phyloP scores from a whole-genome alignment of 768 basidiomycete species.

The Kwoniella dejecticola region DNA sequence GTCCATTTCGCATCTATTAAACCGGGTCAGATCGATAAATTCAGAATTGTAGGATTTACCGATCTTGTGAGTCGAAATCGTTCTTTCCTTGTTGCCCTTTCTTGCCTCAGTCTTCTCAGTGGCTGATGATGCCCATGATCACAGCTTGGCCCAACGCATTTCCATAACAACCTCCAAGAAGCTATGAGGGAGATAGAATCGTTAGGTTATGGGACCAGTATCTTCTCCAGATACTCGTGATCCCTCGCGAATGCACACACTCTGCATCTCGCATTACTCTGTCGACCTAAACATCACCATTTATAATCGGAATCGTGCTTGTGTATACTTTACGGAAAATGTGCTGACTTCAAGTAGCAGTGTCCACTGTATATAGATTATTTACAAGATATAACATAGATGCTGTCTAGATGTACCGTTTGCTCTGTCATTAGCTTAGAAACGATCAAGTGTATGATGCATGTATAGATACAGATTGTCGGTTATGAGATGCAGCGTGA shows the following conservation, averaged over 20 bases:
- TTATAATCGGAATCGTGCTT: neutral
- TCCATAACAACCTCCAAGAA: conserved; percentile 44
- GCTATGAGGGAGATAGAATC: conserved; percentile 48
- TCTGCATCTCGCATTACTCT: no score
- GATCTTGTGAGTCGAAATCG: conserved; percentile 39
- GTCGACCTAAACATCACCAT: no score
- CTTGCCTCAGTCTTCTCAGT: no score
- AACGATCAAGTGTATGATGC: neutral
- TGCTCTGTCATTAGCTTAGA: neutral
- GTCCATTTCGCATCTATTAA: conserved; percentile 56
- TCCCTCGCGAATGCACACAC: neutral
- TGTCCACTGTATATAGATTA: no score
- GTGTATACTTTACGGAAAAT: no score
- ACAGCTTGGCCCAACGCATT: conserved; percentile 40
- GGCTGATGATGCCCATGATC: neutral
- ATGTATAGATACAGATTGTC: neutral
- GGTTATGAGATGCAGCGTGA: neutral
- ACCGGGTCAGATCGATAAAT: conserved; percentile 39
- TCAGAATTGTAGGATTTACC: conserved; percentile 50
- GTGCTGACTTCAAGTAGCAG: no score
- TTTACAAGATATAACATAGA: neutral
- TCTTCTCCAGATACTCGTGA: conserved; percentile 34
- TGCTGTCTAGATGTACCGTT: neutral
- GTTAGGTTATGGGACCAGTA: conserved; percentile 43
- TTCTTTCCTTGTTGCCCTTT: no score